Conservation (phyloP, 2,329 filamentous ascomycete species). For the Colletotrichum musae region DNA sequence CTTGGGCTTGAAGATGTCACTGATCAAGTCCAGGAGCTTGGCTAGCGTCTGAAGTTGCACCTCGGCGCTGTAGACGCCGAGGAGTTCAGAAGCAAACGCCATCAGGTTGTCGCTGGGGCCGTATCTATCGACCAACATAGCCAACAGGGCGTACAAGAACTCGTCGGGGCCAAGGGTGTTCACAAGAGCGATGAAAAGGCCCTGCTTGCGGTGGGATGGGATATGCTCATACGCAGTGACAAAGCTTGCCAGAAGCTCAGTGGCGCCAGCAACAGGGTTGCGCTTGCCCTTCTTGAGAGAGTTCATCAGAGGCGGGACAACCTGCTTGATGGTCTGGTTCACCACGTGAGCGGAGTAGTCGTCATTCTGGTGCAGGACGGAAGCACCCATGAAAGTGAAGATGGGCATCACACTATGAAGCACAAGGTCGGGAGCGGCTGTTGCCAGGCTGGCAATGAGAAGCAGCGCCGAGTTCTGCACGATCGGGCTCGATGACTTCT, state of each 20-base stretch:
- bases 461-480: slow-evolving; percentile 94
- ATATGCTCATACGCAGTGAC: slow-evolving; percentile 97
- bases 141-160: slow-evolving; percentile 88
- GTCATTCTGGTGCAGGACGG: slow-evolving; percentile 91
- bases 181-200: slow-evolving; percentile 87
- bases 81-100: slow-evolving; percentile 82
- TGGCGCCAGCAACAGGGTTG: slow-evolving; percentile 83
- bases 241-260: slow-evolving; percentile 94
- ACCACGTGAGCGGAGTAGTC: slow-evolving; percentile 98
- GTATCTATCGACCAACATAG: slow-evolving; percentile 93
- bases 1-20: slow-evolving; percentile 82
- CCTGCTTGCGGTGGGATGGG: slow-evolving; percentile 85
- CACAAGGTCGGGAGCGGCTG: slow-evolving; percentile 89
- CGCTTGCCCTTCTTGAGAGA: slow-evolving; percentile 87
- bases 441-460: slow-evolving; percentile 88
- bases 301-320: slow-evolving; percentile 90
- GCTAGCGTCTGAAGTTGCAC: slow-evolving; percentile 84
- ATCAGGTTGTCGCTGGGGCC: slow-evolving; percentile 81
- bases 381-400: slow-evolving; percentile 97
- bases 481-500: slow-evolving; percentile 90
- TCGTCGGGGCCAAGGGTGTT: slow-evolving; percentile 88
- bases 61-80: slow-evolving; percentile 79
- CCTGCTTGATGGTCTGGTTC: slow-evolving; percentile 92
- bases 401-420: slow-evolving; percentile 99
- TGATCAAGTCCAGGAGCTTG: slow-evolving; percentile 81